Evolutionary conservation across 2,329 filamentous ascomycete genomes (phyloP), one percentile per base, ranked within the genome.

Genomic region (Diaporthe ampelina): DNA sequence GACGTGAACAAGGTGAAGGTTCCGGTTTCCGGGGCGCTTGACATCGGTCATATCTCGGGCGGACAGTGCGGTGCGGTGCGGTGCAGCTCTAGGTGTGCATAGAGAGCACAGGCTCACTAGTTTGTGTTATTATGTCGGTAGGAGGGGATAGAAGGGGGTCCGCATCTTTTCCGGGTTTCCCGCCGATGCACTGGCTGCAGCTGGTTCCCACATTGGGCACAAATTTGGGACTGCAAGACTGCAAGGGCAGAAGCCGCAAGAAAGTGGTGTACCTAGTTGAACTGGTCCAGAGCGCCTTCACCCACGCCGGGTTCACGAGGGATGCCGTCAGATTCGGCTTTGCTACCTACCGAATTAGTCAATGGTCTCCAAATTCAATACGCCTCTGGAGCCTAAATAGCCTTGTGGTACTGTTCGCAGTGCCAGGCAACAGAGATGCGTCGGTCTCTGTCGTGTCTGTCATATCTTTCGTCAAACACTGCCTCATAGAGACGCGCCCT

Each of bases 1-100:
- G 57, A 72, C 57, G 45, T 54, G 63, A 50, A 67, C 63, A 68
- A 54, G 48, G 63, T 68, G 70, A 63, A 52, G 26, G 70, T 56
- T 59, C 70, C 70, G 70, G 48, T 54, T 56, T 40, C 70, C 70
- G 70, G 50, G 57, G 24, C 57, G n/a, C 24, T 61, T 43, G 24
- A 29, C 21, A 67, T 52, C 63, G 45, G 63, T 68, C 63, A 54
- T 40, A 54, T 26, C 40, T 68, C 63, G 63, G 63, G 63, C 63
- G 24, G 48, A 52, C 48, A 52, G 48, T 40, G 37, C 37, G 63
- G 26, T 32, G 59, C 26, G 5, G 59, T 65, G 40, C 19, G 2
- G 59, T 65, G 40, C 59, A 48, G 59, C 32, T 54, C 13, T 68
- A 40, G 45, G 32, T 52, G 43, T 50, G 32, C 63, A 40, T 29